phyloP scores from a whole-genome alignment of 805 yeast genomes.

The Metschnikowia peoriensis region DNA sequence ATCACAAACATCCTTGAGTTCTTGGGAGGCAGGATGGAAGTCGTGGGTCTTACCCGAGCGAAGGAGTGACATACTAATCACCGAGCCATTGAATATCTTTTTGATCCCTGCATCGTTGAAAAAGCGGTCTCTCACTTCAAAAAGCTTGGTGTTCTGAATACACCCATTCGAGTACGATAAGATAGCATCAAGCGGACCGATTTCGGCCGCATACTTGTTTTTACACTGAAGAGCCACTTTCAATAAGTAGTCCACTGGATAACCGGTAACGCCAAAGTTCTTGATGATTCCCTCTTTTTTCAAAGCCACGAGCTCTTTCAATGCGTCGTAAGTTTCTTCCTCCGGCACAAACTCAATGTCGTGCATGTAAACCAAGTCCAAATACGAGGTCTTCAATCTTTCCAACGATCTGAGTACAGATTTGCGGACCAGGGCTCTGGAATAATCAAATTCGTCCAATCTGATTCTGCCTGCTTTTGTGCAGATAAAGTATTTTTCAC shows the following conservation, averaged over 20 bases:
- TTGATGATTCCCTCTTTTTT: conserved; percentile 62
- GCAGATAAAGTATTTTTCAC: conserved; percentile 68
- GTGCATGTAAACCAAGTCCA: conserved; percentile 84
- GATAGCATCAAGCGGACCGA: conserved; percentile 70
- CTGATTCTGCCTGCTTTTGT: conserved; percentile 84
- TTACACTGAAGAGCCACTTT: conserved; percentile 41
- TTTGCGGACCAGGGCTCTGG: conserved; percentile 53
- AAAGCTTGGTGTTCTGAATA: conserved; percentile 64
- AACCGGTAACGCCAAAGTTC: conserved; percentile 81
- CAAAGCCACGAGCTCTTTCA: conserved; percentile 55
- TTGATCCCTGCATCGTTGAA: conserved; percentile 52
- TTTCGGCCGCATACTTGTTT: conserved; percentile 34
- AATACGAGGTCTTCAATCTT: conserved; percentile 62
- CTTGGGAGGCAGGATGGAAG: conserved; percentile 77
- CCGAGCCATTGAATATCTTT: conserved; percentile 75
- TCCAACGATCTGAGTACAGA: conserved; percentile 67
- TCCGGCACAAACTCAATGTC: conserved; percentile 79
- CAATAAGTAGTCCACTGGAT: conserved; percentile 71
- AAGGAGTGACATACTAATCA: conserved; percentile 82
- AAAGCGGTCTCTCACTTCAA: conserved; percentile 48
- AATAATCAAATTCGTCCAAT: conserved; percentile 72
- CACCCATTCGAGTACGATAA: conserved; percentile 81
- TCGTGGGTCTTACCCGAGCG: conserved; percentile 62
- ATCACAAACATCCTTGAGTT: conserved; percentile 53
- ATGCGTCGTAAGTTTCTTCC: conserved; percentile 56